Conservation (phyloP, 2,329 filamentous ascomycete genomes). For the Cercospora berteroae region DNA sequence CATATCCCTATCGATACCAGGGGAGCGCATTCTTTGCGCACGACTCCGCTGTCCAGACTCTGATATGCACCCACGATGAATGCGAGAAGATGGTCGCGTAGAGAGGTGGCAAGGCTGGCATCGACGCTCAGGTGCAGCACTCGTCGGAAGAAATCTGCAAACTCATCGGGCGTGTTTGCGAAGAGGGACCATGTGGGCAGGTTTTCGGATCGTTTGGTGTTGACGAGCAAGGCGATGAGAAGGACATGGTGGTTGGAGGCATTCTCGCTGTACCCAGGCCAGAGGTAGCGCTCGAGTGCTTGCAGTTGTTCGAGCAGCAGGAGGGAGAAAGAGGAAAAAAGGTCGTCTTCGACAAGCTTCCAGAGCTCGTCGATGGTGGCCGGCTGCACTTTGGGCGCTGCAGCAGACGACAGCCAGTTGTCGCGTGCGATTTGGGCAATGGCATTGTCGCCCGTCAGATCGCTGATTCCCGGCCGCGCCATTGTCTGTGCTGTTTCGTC, state of each 20-base stretch:
- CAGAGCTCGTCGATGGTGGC: slow-evolving; percentile 87
- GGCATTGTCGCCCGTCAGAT: slow-evolving; percentile 65
- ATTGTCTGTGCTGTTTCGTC: slow-evolving; percentile 15
- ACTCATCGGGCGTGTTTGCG: slow-evolving; percentile 71
- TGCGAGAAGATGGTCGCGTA: slow-evolving; percentile 75
- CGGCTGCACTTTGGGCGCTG: slow-evolving; percentile 66
- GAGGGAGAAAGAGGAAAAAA: slow-evolving; percentile 74
- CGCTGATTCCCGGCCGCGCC: slow-evolving; percentile 63
- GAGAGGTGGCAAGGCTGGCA: slow-evolving; percentile 42
- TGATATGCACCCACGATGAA: slow-evolving; percentile 93
- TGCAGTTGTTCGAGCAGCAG: slow-evolving; percentile 86
- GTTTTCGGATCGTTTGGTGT: slow-evolving; percentile 83
- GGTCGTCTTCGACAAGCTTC: slow-evolving; percentile 79
- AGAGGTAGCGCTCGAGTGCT: slow-evolving; percentile 87
- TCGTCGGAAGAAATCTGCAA: slow-evolving; percentile 85
- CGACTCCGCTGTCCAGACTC: slow-evolving; percentile 81
- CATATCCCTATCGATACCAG: slow-evolving; percentile 92
- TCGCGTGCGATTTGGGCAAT: slow-evolving; percentile 72
- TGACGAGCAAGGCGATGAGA: slow-evolving; percentile 79
- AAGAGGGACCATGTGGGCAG: slow-evolving; percentile 87
- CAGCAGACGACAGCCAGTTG: slow-evolving; percentile 73
- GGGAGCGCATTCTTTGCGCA: slow-evolving; percentile 94
- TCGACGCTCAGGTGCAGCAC: slow-evolving; percentile 79
- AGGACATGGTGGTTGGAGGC: slow-evolving; percentile 90
- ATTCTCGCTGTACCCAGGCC: slow-evolving; percentile 80